Evolutionary conservation across 805 yeast genomes (phyloP).

Genomic region (Scheffersomyces coipomensis): DNA sequence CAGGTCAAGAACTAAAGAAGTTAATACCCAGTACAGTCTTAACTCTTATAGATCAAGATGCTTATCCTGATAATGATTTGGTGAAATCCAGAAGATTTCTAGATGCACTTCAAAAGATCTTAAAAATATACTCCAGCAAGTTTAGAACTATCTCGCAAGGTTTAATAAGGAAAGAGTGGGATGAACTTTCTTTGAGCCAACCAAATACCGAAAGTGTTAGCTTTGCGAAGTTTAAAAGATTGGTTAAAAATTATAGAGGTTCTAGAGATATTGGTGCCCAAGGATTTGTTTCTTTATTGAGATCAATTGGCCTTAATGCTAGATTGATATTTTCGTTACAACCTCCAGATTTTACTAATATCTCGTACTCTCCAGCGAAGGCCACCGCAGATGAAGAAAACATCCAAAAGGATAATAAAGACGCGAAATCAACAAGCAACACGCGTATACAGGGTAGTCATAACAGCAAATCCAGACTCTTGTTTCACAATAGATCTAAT

Average conservation of each 20-base stretch:
- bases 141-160: conserved; percentile 50
- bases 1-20: conserved; percentile 41
- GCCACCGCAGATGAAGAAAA: conserved; percentile 5
- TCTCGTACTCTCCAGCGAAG: conserved; percentile 12
- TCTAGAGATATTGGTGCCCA: conserved; percentile 80
- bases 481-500: background rate
- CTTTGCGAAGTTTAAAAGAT: conserved; percentile 41
- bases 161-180: conserved; percentile 34
- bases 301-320: conserved; percentile 70
- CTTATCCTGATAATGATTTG: conserved; percentile 12
- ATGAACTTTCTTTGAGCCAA: conserved; percentile 22
- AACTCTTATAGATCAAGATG: conserved; percentile 40
- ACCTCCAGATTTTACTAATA: conserved; percentile 76
- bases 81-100: conserved; percentile 66
- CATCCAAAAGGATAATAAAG: conserved; percentile 3
- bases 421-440: background rate
- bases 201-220: conserved; percentile 24
- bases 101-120: conserved; percentile 70
- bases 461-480: background rate
- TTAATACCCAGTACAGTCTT: conserved; percentile 48
- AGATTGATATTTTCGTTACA: conserved; percentile 82
- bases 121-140: conserved; percentile 58
- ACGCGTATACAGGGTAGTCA: background rate
- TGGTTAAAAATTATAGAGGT: conserved; percentile 54
- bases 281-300: conserved; percentile 75